Conservation (phyloP, 1,284 basidiomycete genomes). For the Vanrija sp. region DNA sequence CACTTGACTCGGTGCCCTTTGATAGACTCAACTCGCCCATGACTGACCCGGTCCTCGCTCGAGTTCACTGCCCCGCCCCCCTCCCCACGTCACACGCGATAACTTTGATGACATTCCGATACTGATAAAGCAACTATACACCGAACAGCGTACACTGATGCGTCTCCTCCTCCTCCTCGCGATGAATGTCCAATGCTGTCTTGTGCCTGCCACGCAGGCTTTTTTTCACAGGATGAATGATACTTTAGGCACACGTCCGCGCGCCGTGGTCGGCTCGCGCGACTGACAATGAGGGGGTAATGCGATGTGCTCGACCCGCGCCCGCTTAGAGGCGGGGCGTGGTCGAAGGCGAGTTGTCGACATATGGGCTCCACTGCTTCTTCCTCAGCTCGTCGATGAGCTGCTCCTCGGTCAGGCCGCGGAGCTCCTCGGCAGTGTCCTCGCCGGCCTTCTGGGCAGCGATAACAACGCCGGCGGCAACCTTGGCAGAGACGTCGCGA, state of each 20-base stretch:
- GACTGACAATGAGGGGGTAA: too few species aligned
- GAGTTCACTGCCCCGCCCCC: not conserved
- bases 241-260: not conserved
- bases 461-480: slow-evolving; percentile 69
- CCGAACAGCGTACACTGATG: not conserved
- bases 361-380: slow-evolving; percentile 33
- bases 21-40: too few species aligned
- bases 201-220: too few species aligned
- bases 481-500: slow-evolving; percentile 71
- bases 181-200: too few species aligned
- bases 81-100: not conserved
- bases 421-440: slow-evolving; percentile 28
- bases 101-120: not conserved
- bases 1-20: too few species aligned
- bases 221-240: too few species aligned
- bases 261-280: not conserved
- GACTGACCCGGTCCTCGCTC: not conserved
- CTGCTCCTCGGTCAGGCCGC: slow-evolving; percentile 26
- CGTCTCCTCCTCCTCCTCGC: not conserved
- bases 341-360: not conserved
- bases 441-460: slow-evolving; percentile 66
- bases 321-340: slow-evolving; percentile 6
- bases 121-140: too few species aligned
- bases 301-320: too few species aligned
- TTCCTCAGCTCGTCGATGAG: slow-evolving; percentile 27